A percentile compares a stretch with the other conserved stretches of the same genome.
Conservation (phyloP, 192 early-diverging fungal genomes). For the Backusella circina region DNA sequence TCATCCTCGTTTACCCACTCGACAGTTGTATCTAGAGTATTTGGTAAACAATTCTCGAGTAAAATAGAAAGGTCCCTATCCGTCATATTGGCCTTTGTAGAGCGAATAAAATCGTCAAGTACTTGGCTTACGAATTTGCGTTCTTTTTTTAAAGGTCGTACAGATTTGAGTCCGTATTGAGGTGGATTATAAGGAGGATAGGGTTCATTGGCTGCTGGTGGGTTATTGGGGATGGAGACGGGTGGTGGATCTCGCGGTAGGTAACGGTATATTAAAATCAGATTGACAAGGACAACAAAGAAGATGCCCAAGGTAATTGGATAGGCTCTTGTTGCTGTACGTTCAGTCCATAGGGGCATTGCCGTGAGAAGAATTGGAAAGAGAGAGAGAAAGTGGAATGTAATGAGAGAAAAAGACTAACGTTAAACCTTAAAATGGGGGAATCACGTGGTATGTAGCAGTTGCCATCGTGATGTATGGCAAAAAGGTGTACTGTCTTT, state of each 20-base stretch:
- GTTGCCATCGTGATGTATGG: neutral
- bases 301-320: neutral
- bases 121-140: slow-evolving; percentile 45
- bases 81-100: slow-evolving; percentile 30
- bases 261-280: neutral
- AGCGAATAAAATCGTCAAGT: slow-evolving; percentile 41
- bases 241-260: neutral
- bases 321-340: neutral
- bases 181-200: neutral
- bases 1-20: slow-evolving; percentile 43
- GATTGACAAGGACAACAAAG: neutral
- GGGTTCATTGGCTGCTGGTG: neutral
- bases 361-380: neutral
- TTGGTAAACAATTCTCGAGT: slow-evolving; percentile 62
- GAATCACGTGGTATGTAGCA: neutral
- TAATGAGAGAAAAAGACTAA: neutral
- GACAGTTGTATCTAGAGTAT: slow-evolving; percentile 69
- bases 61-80: slow-evolving; percentile 52
- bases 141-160: neutral
- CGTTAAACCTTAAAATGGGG: neutral
- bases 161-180: neutral
- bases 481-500: neutral
- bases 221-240: neutral
- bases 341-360: neutral
- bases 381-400: neutral